Evolutionary conservation across 768 basidiomycete genomes (phyloP), one percentile per base, ranked within the genome.

Genomic region (Rhizopogon vinicolor): DNA sequence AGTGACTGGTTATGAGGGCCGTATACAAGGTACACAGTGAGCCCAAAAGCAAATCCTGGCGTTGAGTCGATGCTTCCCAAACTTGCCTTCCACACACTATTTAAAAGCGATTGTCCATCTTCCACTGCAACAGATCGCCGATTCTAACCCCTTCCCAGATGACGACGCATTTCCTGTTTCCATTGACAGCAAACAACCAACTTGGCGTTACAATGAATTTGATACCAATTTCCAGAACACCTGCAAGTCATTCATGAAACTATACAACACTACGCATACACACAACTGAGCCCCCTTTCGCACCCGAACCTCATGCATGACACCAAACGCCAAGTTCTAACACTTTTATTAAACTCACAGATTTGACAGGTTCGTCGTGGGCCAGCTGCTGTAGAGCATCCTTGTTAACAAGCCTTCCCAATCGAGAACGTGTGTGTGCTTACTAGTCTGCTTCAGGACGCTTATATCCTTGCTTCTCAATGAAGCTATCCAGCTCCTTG

Each of bases 401-500:
- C 28, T 3, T 16, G 42, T 58, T 16, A 58, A 39, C 22, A n/a
- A 18, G 25, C 6, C 18, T 31, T n/a, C 41, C 22, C 39, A 1
- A 37, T 14, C 3, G n/a, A 35, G 51, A 18, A 53, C 10, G 48
- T 54, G 22, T 42, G 22, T 42, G 28, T 12, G 84, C 88, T 75
- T 70, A 95, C 93, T 97, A 96, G 55, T 78, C 82, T 18, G 79
- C 74, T 18, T 79, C 69, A 40, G 80, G 69, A 41, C 93, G 83
- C 71, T 77, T 87, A 78, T 82, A 98, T 6, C 92, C 94, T 66
- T 86, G 87, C 68, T 83, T 83, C 52, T 58, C 62, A 59, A 89
- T 85, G 68, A 93, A 99, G 0, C 68, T 72, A 19, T 92, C 90
- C 40, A 98, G 76, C 67, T 87, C 79, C 61, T 84, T 84, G 0